Percentiles rank a stretch among this genome's conserved stretches.
These are phyloP conservation scores for Rhodotorula sp. DNA, from an alignment of 1,284 basidiomycete species.

Conservation along the genomic window DNA sequence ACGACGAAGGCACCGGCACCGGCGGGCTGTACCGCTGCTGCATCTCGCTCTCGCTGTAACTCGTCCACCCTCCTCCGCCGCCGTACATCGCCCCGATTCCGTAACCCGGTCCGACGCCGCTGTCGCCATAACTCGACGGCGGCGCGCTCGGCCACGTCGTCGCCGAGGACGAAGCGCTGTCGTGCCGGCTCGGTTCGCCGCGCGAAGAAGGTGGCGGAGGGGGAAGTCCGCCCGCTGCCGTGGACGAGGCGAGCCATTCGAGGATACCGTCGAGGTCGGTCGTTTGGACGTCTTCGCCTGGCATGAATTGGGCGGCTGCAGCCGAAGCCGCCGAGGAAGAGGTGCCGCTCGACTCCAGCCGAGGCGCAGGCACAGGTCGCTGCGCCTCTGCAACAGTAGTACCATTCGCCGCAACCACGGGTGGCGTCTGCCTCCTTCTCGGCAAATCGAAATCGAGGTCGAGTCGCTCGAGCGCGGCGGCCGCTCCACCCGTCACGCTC, in stretches of 20 bases:
- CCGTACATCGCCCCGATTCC: neutral
- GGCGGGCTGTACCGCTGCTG: neutral
- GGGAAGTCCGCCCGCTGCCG: conserved; percentile 5
- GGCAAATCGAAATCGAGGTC: conserved; percentile 8
- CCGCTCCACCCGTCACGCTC: conserved; percentile 7
- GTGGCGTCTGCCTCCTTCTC: too few relatives aligned
- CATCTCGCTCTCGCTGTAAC: neutral
- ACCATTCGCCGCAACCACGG: neutral
- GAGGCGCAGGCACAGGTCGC: neutral
- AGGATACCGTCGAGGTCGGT: conserved; percentile 34
- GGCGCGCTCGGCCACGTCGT: conserved; percentile 14
- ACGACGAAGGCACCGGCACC: neutral
- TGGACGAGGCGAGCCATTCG: conserved; percentile 27
- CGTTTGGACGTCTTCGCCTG: neutral
- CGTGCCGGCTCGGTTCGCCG: neutral
- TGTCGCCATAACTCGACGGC: neutral
- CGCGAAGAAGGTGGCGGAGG: conserved; percentile 11
- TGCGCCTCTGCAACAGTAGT: neutral
- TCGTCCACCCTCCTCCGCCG: neutral
- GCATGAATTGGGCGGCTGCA: neutral
- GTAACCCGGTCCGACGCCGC: neutral
- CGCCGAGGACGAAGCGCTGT: neutral
- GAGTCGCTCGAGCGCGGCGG: conserved; percentile 13
- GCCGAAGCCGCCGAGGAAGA: neutral
- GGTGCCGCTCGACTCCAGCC: neutral